Percentiles rank a stretch among this genome's conserved stretches.
phyloP scores from a whole-genome alignment of 2,329 filamentous ascomycete species.

The Fusarium pseudocircinatum region DNA sequence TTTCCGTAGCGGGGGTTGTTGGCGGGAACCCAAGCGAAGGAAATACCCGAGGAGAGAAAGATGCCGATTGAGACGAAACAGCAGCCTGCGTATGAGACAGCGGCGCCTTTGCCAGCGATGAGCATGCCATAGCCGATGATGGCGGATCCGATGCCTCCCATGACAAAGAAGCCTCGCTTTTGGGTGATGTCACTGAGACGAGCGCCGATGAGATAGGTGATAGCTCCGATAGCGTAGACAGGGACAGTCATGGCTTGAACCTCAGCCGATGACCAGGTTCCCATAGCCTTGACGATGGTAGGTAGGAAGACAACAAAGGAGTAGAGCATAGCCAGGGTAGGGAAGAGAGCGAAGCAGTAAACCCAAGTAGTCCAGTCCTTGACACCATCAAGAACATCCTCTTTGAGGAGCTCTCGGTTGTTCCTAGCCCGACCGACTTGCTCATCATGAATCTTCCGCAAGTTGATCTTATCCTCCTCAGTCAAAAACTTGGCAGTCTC shows the following conservation, averaged over 20 bases:
- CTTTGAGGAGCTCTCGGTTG: slow-evolving; percentile 39
- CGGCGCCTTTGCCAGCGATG: slow-evolving; percentile 62
- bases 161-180: slow-evolving; percentile 63
- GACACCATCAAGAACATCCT: slow-evolving; percentile 31
- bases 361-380: slow-evolving; percentile 71
- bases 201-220: slow-evolving; percentile 67
- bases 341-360: slow-evolving; percentile 69
- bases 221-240: slow-evolving; percentile 70
- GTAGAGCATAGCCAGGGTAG: slow-evolving; percentile 72
- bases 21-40: slow-evolving; percentile 55
- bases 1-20: slow-evolving; percentile 73
- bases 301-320: slow-evolving; percentile 74
- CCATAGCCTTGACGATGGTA: slow-evolving; percentile 72
- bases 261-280: slow-evolving; percentile 63
- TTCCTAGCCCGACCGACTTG: slow-evolving; percentile 51
- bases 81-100: slow-evolving; percentile 69
- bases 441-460: slow-evolving; percentile 59
- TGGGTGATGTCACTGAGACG: slow-evolving; percentile 67
- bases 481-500: slow-evolving; percentile 57
- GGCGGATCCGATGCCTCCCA: slow-evolving; percentile 60
- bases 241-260: slow-evolving; percentile 75
- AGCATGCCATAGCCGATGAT: slow-evolving; percentile 68
- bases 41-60: slow-evolving; percentile 55
- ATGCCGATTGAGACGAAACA: slow-evolving; percentile 67
- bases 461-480: slow-evolving; percentile 53